These are phyloP conservation scores for Sporisorium iseilematis-ciliati DNA, from an alignment of 1,284 basidiomycete species.

Conservation along the genomic window DNA sequence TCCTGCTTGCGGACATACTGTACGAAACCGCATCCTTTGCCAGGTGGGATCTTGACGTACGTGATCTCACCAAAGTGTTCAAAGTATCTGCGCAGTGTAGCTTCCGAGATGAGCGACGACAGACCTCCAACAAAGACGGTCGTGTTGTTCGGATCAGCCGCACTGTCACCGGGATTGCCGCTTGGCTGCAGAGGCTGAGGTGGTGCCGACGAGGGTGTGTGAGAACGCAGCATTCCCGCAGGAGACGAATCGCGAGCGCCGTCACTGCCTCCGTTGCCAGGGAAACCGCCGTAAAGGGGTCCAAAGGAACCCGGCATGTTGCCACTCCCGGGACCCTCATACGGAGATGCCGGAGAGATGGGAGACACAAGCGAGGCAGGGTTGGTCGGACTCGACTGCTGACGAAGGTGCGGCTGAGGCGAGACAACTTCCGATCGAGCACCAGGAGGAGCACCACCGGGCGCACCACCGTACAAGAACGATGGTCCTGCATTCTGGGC, in stretches of 20 bases:
- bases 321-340: constrained; percentile 15
- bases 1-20: constrained; percentile 92
- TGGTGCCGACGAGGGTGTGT: constrained; percentile 41
- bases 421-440: constrained; percentile 36
- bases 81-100: constrained; percentile 65
- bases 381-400: constrained; percentile 28
- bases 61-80: constrained; percentile 67
- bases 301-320: constrained; percentile 30
- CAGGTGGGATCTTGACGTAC: constrained; percentile 88
- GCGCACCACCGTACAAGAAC: constrained; percentile 36
- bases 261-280: constrained; percentile 18
- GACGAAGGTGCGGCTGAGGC: constrained; percentile 34
- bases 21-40: constrained; percentile 95
- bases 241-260: constrained; percentile 28
- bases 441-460: constrained; percentile 9
- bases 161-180: constrained; percentile 46
- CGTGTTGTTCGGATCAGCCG: constrained; percentile 67
- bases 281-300: constrained; percentile 33
- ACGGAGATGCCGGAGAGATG: constrained; percentile 30
- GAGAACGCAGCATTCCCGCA: constrained; percentile 31
- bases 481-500: constrained; percentile 33
- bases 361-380: constrained; percentile 31
- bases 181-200: constrained; percentile 14
- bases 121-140: constrained; percentile 69
- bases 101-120: constrained; percentile 65